Base-by-base conservation (phyloP, 2,329 filamentous ascomycete species). In the Apiospora arundinis region DNA sequence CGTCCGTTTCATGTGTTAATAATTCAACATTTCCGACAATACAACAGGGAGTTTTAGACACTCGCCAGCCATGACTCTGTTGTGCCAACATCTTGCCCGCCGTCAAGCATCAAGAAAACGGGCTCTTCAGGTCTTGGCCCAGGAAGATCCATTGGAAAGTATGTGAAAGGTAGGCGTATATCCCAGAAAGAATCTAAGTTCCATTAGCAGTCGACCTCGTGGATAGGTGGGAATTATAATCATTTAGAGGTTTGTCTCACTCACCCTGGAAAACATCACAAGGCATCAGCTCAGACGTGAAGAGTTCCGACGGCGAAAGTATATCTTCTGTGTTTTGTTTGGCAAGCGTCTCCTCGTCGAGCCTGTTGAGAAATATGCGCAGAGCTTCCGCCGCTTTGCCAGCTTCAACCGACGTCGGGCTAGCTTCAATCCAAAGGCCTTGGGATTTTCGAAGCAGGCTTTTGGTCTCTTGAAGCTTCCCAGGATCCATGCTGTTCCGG, bases 361-460 rank as follows among this genome's bases (percentile, higher is more conserved):
- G 52, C 18, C 28, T 32, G 2, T 71, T 67, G 18, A 71, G 28
- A 2, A 60, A 60, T 21, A 71, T 44, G 11, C 66, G 32, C 8
- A 74, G 60, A 8, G 68, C 71, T 25, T 72, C 71, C 1, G 69
- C 65, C 28, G 69, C 72, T 65, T 72, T 74, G 28, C 63, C 60
- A 7, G 63, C 69, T 25, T 72, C 72, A 11, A 25, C 44, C 6
- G 71, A 72, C 8, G 44, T 46, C 5, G 44, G n/a, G 44, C 63
- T 72, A 12, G 66, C 46, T 2, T 63, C 45, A 4, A 70, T 70
- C 72, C 72, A 74, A 14, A 74, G 70, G 11, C 46, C 45, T 37
- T 69, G 70, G 3, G 71, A 66, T 37, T 48, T 71, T 25, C 63
- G 60, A 25, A 72, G 66, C 4, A 70, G 32, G 42, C 45, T 46